phyloP scores from a whole-genome alignment of 257 asterid species.

The Solanum pennellii region DNA sequence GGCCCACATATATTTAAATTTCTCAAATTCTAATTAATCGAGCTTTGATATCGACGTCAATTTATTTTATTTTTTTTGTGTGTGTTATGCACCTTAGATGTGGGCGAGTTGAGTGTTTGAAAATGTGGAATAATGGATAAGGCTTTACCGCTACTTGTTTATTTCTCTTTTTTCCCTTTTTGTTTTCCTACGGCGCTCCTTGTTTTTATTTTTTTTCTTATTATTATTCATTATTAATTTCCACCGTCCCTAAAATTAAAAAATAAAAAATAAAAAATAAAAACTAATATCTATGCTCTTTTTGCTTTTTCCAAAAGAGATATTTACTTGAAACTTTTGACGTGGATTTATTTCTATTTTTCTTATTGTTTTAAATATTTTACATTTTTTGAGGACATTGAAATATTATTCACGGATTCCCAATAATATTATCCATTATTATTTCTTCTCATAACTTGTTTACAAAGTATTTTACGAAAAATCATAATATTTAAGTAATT shows the following conservation, averaged over 20 bases:
- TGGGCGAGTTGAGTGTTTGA: not conserved
- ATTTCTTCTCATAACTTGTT: not conserved
- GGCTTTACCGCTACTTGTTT: not conserved
- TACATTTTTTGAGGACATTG: not conserved
- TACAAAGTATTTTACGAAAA: not conserved
- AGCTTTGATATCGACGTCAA: rapidly evolving
- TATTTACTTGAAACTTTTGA: not conserved
- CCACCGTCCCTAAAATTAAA: not conserved
- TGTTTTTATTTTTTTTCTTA: not conserved
- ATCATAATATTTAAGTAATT: not conserved
- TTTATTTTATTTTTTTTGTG: not conserved
- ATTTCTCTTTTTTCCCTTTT: not conserved
- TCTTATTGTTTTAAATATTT: not conserved
- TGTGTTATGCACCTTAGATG: not conserved
- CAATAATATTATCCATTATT: not conserved
- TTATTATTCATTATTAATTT: not conserved
- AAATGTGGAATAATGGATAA: not conserved
- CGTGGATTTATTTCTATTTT: not conserved
- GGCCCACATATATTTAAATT: not conserved
- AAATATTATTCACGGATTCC: not conserved
- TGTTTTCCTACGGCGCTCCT: not conserved
- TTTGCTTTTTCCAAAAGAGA: not conserved
- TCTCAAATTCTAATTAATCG: not conserved
- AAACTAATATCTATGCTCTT: not conserved
- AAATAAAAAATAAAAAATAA: not conserved